Evolutionary conservation across 1,139 yeast genomes (phyloP).

Genomic region (Nadsonia starkeyi-henricii): DNA sequence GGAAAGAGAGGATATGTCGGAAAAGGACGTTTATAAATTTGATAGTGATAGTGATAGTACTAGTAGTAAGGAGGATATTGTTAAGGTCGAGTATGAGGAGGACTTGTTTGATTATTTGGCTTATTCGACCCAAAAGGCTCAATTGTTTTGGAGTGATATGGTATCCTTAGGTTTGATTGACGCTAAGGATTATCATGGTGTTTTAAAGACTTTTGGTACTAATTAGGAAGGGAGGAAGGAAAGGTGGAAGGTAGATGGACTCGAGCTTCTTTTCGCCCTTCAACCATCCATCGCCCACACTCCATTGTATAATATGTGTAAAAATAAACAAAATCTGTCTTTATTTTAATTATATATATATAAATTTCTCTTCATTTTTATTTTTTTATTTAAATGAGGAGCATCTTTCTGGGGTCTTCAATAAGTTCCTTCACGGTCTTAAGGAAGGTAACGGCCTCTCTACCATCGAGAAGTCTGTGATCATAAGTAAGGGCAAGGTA

Average conservation of each 20-base stretch:
- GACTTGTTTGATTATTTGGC: constrained; percentile 70
- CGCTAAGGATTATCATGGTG: constrained; percentile 16
- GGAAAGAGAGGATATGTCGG: constrained; percentile 15
- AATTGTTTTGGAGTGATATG: constrained; percentile 62
- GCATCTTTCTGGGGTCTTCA: constrained; percentile 99
- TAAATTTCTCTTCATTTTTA: too few relatives aligned
- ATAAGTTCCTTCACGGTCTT: constrained; percentile 91
- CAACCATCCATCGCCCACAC: too few relatives aligned
- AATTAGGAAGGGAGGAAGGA: too few relatives aligned
- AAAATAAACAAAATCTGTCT: too few relatives aligned
- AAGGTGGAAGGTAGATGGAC: too few relatives aligned
- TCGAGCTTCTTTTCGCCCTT: too few relatives aligned
- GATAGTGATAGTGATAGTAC: constrained; percentile 28
- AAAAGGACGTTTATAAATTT: constrained; percentile 12
- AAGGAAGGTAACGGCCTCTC: constrained; percentile 97
- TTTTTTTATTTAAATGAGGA: constrained; percentile 40
- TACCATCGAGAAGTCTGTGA: constrained; percentile 95
- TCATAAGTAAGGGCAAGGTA: constrained; percentile 96
- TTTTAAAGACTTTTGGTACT: constrained; percentile 12
- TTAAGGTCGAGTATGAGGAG: constrained; percentile 27
- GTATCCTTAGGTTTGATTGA: constrained; percentile 42
- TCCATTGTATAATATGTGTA: too few relatives aligned
- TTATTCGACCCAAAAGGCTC: constrained; percentile 64
- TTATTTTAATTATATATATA: neutral
- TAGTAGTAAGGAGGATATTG: neutral